phyloP scores from a whole-genome alignment of 345 rosid species.

The Citrus sinensis region DVS_A1.0 CM039162.1:2049501-2050000 shows the following conservation, averaged over 20 bases:
- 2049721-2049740: constrained; percentile 98
- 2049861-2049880: not conserved
- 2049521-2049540: constrained; percentile 97
- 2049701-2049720: constrained; percentile 90
- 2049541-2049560: constrained; percentile 89
- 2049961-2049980: not conserved
- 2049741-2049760: constrained; percentile 92
- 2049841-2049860: not conserved
- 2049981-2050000: not conserved
- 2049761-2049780: constrained; percentile 98
- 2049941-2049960: not conserved
- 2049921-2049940: not conserved
- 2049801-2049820: constrained; percentile 5
- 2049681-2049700: constrained; percentile 88
- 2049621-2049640: constrained; percentile 11
- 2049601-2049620: constrained; percentile 11
- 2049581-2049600: not conserved
- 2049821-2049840: not conserved
- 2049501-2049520: constrained; percentile 34
- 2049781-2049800: constrained; percentile 98
- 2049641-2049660: constrained; percentile 54
- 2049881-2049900: not conserved
- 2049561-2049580: not conserved
- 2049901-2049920: not conserved
- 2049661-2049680: constrained; percentile 81